Evolutionary conservation across 2,329 filamentous ascomycete species (phyloP).

Genomic region (Diaporthe sp.): DNA sequence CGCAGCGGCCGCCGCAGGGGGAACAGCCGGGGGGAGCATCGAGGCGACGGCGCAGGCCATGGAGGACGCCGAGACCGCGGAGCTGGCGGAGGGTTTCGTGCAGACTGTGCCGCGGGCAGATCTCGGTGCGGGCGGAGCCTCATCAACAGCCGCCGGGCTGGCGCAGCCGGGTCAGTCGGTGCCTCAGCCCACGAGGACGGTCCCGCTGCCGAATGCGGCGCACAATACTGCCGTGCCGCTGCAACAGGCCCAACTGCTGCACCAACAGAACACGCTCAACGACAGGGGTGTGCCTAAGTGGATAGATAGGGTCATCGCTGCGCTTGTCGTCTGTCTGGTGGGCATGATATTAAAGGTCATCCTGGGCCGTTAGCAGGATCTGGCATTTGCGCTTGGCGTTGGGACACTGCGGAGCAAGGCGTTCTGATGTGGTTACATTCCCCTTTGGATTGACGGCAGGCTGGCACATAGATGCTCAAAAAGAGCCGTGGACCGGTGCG

Average conservation of each 20-base stretch:
- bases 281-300: constrained; percentile 75
- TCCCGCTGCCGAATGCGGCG: constrained; percentile 46
- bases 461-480: background rate
- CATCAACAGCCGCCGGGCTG: constrained; percentile 38
- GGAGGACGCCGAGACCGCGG: constrained; percentile 59
- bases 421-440: constrained; percentile 8
- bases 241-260: constrained; percentile 39
- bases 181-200: constrained; percentile 54
- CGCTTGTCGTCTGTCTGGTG: constrained; percentile 76
- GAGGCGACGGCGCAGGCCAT: constrained; percentile 41
- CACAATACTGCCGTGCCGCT: constrained; percentile 34
- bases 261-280: constrained; percentile 37
- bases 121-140: constrained; percentile 31
- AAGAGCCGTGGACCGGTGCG: background rate
- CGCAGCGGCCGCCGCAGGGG: constrained; percentile 38
- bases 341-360: constrained; percentile 77
- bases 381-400: constrained; percentile 12
- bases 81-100: constrained; percentile 71
- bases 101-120: constrained; percentile 57
- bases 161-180: constrained; percentile 48
- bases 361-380: constrained; percentile 29
- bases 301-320: constrained; percentile 86
- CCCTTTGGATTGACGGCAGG: constrained; percentile 7
- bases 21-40: constrained; percentile 31
- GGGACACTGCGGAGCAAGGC: constrained; percentile 11